Evolutionary conservation across 495 filamentous ascomycete species (phyloP), one percentile per base, ranked within the genome.

Genomic region (Sordaria brevicollis): DNA sequence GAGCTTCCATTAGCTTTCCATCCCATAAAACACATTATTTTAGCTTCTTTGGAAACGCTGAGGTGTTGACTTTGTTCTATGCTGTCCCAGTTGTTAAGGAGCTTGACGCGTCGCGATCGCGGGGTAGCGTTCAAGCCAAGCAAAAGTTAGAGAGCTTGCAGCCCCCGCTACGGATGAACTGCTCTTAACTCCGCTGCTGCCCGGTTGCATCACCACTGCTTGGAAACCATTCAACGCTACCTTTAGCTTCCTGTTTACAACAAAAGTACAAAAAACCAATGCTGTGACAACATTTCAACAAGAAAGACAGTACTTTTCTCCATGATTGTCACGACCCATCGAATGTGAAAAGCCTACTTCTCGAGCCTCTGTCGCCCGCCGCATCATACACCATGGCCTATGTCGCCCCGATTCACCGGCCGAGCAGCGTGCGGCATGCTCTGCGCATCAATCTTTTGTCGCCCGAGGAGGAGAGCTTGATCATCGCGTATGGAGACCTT

Each of bases 381-480:
- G 65, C 65, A 34, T 35, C 35, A 39, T 57, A 71, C 65, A 70
- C 68, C 37, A 99, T 99, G 95, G 91, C 96, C 65, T 99, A 97
- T 75, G 82, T 99, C 70, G 93, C 92, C 71, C 94, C 95, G 5
- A 96, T 99, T 68, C 95, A 98, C 79, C 84, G 90, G 73, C 91
- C 95, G 33, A 97, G 90, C 77, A 96, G 92, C 78, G 89, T 97
- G 69, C 89, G 93, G 41, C 90, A 96, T 86, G 93, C 93, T 11
- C 77, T 98, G 70, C 93, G 90, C 75, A 83, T 93, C 62, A 87
- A 89, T 69, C 88, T 99, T 70, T 82, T 96, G 21, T 83, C 84
- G 69, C 78, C 87, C 4, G 88, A 92, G 41, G 89, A 94, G 69
- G 89, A 94, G 71, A 92, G 89, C 72, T 82, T 99, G 74, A 89